These are phyloP conservation scores for Trichophyton verrucosum DNA, from an alignment of 2,329 filamentous ascomycete genomes.

Conservation along the genomic window DNA sequence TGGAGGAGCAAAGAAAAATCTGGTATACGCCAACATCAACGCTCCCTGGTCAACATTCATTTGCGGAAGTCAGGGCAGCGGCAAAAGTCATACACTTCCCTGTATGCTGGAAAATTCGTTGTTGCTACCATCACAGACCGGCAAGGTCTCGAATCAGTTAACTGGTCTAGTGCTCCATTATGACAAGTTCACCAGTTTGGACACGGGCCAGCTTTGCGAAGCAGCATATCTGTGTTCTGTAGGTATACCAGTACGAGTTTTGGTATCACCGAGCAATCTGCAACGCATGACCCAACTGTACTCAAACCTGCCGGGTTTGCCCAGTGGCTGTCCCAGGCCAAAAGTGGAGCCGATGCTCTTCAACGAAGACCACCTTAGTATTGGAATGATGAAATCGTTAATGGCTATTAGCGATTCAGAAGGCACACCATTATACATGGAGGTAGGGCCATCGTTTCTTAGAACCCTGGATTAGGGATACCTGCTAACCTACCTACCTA, in stretches of 20 bases:
- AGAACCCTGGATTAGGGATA: not conserved
- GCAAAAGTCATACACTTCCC: constrained; percentile 49
- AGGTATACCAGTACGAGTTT: constrained; percentile 37
- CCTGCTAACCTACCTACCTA: not conserved
- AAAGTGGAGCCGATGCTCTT: constrained; percentile 37
- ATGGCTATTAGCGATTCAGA: constrained; percentile 40
- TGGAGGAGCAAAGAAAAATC: constrained; percentile 11
- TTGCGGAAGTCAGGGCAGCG: constrained; percentile 51
- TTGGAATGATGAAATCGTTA: constrained; percentile 41
- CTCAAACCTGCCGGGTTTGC: constrained; percentile 23
- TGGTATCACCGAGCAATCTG: constrained; percentile 41
- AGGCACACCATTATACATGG: constrained; percentile 41
- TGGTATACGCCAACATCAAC: constrained; percentile 38
- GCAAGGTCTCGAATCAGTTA: constrained; percentile 36
- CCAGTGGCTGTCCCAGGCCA: constrained; percentile 24
- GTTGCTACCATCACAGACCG: constrained; percentile 24
- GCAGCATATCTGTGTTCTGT: constrained; percentile 42
- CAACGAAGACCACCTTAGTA: constrained; percentile 38
- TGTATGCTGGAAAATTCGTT: constrained; percentile 42
- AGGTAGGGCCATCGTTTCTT: constrained; percentile 16
- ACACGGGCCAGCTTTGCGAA: constrained; percentile 37
- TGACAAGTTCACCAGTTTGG: constrained; percentile 33
- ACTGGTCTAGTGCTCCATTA: constrained; percentile 47
- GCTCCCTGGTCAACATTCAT: constrained; percentile 49
- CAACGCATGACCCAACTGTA: constrained; percentile 33